Evolutionary conservation across 495 filamentous ascomycete species (phyloP), one percentile per base, ranked within the genome.

Genomic region (Penicillium pancosmium): DNA sequence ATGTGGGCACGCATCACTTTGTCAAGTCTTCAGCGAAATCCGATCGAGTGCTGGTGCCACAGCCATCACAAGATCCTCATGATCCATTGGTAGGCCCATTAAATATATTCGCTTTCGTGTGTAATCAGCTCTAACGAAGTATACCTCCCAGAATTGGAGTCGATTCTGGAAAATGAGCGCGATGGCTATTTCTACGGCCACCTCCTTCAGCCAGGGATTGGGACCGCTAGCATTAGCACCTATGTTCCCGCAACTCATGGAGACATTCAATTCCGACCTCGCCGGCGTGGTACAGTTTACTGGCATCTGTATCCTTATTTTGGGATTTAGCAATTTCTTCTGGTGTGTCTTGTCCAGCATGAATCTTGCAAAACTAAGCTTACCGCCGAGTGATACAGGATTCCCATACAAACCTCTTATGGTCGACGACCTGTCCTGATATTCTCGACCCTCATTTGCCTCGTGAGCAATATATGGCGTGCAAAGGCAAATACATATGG

Each of bases 271-370:
- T 41, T 77, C 77, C n/a, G 76, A 74, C 31, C 61, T 87, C 11
- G 66, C 80, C 2, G 72, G 75, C 43, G 83, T 78, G 0, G 65
- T 79, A 18, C 74, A 77, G 36, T 77, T 79, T 48, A 85, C 84
- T 27, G 85, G 86, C n/a, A 77, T 86, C 9, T 81, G 80, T 47
- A 87, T 87, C 53, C 66, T 88, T 31, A 82, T 86, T 0, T 73
- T 88, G 2, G 86, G 85, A 0, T 87, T 86, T 59, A 83, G 82
- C 54, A 87, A 87, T 56, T 87, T 86, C 68, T 73, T 88, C 63
- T 84, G 84, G 76, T 78, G 62, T 33, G 59, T 44, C n/a, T 9
- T 6, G 4, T 5, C 41, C 13, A 10, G 15, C 49, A 1, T 23
- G 19, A 27, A 27, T 10, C 0, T 25, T 19, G 11, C 1, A 13